Evolutionary conservation across 2,329 filamentous ascomycete species (phyloP).

Genomic region (Xylariaceae sp.): DNA sequence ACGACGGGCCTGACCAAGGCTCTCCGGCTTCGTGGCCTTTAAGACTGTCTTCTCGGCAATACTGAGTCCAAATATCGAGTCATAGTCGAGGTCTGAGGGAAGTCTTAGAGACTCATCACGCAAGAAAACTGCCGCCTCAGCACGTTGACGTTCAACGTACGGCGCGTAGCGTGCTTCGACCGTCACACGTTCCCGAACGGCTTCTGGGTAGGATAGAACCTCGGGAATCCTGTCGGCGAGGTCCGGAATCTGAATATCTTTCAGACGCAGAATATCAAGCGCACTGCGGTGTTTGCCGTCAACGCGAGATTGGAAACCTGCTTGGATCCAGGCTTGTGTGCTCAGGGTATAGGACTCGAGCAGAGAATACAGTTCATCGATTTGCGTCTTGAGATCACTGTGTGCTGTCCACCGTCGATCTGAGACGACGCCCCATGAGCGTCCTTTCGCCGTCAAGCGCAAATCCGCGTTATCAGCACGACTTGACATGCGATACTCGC

Average conservation of each 20-base stretch:
- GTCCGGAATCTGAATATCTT: conserved; percentile 55
- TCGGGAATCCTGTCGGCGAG: conserved; percentile 58
- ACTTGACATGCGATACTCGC: conserved; percentile 90
- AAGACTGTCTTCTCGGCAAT: conserved; percentile 75
- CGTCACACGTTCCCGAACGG: conserved; percentile 66
- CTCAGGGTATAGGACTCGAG: conserved; percentile 59
- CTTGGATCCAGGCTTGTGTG: conserved; percentile 63
- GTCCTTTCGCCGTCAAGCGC: conserved; percentile 77
- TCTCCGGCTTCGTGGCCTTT: conserved; percentile 71
- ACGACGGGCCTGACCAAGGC: conserved; percentile 80
- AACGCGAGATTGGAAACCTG: conserved; percentile 66
- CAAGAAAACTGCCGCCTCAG: conserved; percentile 63
- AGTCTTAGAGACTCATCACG: conserved; percentile 74
- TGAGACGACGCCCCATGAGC: conserved; percentile 73
- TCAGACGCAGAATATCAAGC: conserved; percentile 74
- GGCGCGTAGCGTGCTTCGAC: conserved; percentile 87
- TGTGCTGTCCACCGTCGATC: conserved; percentile 75
- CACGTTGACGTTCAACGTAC: conserved; percentile 72
- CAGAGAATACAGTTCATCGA: conserved; percentile 61
- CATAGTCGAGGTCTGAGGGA: conserved; percentile 75
- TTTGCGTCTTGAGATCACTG: conserved; percentile 61
- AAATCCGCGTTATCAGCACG: conserved; percentile 92
- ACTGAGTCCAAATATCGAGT: conserved; percentile 68
- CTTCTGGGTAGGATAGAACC: conserved; percentile 51
- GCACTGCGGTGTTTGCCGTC: conserved; percentile 69